Base-by-base conservation (phyloP, 148 eudicot genomes). In the Heliosperma pusillum region DNA sequence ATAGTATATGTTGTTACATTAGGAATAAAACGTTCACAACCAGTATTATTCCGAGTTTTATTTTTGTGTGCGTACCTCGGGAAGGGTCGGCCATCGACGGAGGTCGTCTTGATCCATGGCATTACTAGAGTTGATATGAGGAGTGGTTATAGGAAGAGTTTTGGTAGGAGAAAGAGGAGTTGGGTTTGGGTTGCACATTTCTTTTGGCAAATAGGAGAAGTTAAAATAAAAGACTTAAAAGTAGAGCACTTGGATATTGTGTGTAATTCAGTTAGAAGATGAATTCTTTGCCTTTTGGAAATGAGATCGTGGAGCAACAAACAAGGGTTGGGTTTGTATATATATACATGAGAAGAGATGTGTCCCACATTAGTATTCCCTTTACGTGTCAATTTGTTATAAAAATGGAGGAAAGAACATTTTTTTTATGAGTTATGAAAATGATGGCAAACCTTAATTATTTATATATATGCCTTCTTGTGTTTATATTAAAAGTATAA, bases 61-160 rank as follows among this genome's bases (percentile, higher is more conserved):
- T n/a, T n/a, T n/a, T n/a, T n/a, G n/a, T n/a, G n/a, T n/a, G 55
- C 17, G 13, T 15, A 91, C 97, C 97, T 91, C 88, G 21, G 83
- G 83, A 69, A 86, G 67, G 22, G 88, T 82, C 53, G 93, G 97
- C 93, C 93, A 91, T 70, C 83, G 78, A 45, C 80, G 88, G 73
- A 88, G 91, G 20, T 78, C 66, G 17, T 84, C 78, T 24, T 81
- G 60, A 78, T 83, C 77, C 83, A 80, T 82, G 80, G 57, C 5
- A 50, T 50, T 11, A 11, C 83, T 82, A 66, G 80, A 72, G 78
- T 42, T 22, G 72, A 77, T 69, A 52, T 79, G 78, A n/a, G 10
- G 21, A 24, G 21, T 26, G 15, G 53, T 70, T 15, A 19, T 29
- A 61, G 21, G n/a, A 50, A 47, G 21, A 66, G 79, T 74, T 83